Conservation (phyloP, 495 filamentous ascomycete genomes). For the Aspergillus asperescens region DNA sequence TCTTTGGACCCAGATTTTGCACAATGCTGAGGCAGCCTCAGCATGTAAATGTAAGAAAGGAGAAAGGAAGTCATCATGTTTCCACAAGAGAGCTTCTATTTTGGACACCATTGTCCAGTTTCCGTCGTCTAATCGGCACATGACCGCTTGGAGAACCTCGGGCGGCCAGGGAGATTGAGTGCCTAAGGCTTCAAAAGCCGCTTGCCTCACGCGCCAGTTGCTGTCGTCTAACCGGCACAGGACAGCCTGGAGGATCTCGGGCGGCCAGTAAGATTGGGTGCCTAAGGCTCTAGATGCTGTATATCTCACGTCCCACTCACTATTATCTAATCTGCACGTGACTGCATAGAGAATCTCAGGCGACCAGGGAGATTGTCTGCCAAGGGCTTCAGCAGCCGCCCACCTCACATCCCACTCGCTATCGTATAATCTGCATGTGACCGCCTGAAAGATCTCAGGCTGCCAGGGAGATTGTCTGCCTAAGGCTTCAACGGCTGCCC, state of each 20-base stretch:
- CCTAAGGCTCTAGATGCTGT: background rate
- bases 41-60: background rate
- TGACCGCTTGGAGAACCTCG: background rate
- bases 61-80: background rate
- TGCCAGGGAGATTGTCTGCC: background rate
- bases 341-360: background rate
- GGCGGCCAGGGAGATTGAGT: background rate
- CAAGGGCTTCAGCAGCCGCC: background rate
- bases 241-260: background rate
- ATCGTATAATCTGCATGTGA: background rate
- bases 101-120: background rate
- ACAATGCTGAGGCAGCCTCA: background rate
- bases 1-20: background rate
- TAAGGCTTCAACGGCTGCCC: background rate
- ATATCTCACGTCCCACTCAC: background rate
- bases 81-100: conserved; percentile 4
- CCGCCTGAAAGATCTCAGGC: background rate
- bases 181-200: background rate
- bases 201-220: background rate
- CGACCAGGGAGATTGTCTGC: background rate
- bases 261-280: background rate
- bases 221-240: background rate
- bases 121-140: background rate
- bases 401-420: background rate
- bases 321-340: background rate